These are phyloP conservation scores for Penstemon eatonii DNA, from an alignment of 257 asterid genomes.

Conservation along the genomic window DNA sequence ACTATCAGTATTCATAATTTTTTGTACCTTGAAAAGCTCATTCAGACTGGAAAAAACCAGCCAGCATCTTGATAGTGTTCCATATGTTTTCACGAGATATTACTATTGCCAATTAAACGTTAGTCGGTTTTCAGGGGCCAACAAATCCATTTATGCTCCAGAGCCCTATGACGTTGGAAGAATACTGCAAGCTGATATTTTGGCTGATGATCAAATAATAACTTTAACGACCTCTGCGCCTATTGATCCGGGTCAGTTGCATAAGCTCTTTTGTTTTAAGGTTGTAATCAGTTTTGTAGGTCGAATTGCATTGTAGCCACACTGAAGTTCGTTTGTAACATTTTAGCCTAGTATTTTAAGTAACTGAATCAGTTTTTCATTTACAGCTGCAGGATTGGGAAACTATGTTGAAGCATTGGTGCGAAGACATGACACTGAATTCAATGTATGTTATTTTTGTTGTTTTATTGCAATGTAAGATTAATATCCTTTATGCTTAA, in stretches of 20 bases:
- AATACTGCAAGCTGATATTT: slow-evolving; percentile 73
- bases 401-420: slow-evolving; percentile 94
- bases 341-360: background rate
- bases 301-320: no score
- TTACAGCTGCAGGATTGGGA: slow-evolving; percentile 88
- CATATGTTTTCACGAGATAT: background rate
- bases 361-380: slow-evolving; percentile 28
- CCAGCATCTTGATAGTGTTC: background rate
- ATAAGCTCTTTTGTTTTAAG: background rate
- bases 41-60: no score
- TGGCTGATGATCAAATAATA: slow-evolving; percentile 41
- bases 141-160: slow-evolving; percentile 79
- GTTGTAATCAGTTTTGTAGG: no score
- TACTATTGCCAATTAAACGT: background rate
- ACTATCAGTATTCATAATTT: background rate
- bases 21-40: no score
- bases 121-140: slow-evolving; percentile 64
- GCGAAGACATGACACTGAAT: slow-evolving; percentile 83
- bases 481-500: background rate
- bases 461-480: background rate
- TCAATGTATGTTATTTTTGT: slow-evolving; percentile 55
- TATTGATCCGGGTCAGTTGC: slow-evolving; percentile 66
- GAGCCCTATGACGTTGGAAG: slow-evolving; percentile 95
- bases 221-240: slow-evolving; percentile 61
- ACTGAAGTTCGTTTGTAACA: no score